Conservation (phyloP, 768 basidiomycete species). For the Russula lepida region DNA sequence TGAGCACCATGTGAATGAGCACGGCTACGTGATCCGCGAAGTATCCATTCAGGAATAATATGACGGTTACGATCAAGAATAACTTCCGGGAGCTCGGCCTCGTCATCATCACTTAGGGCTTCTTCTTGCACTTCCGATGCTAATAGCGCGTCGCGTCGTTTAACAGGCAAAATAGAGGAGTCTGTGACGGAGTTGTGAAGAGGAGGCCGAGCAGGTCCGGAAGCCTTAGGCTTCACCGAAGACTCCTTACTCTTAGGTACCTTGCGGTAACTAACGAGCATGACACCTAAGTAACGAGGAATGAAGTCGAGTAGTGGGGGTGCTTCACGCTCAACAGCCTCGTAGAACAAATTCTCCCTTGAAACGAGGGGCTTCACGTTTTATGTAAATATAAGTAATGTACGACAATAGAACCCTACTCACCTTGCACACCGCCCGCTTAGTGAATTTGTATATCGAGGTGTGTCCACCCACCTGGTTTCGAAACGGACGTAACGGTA, state of each 20-base stretch:
- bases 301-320: constrained; percentile 90
- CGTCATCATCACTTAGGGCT: constrained; percentile 37
- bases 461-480: constrained; percentile 98
- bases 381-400: neutral
- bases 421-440: constrained; percentile 97
- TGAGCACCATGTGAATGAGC: constrained; percentile 38
- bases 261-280: constrained; percentile 93
- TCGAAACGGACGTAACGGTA: constrained; percentile 89
- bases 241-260: constrained; percentile 33
- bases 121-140: constrained; percentile 28
- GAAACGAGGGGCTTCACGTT: constrained; percentile 78
- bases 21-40: constrained; percentile 39
- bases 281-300: constrained; percentile 96
- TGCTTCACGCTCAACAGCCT: constrained; percentile 88
- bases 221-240: constrained; percentile 9
- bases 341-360: constrained; percentile 96
- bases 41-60: constrained; percentile 91
- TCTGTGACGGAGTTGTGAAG: constrained; percentile 27
- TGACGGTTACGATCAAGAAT: constrained; percentile 88
- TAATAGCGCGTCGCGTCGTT: neutral
- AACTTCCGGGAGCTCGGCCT: constrained; percentile 91
- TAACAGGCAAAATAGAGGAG: neutral
- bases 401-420: constrained; percentile 24
- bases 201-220: constrained; percentile 23
- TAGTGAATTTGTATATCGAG: constrained; percentile 96